Base-by-base conservation (phyloP, 257 asterid species). In the Plantago major region DNA sequence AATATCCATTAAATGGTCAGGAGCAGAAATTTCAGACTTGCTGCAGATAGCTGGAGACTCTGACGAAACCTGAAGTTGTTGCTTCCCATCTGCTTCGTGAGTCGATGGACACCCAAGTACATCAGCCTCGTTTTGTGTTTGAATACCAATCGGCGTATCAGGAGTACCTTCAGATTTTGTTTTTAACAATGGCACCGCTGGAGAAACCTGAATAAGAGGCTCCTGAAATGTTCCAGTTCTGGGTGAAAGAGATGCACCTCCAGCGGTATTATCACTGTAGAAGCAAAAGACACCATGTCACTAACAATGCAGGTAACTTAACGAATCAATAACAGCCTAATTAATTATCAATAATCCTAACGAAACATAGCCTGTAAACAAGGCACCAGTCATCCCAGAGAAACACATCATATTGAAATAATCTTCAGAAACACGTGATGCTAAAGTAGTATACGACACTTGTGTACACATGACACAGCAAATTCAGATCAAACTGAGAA, bases 201-300 rank as follows among this genome's bases (percentile, higher is more conserved):
- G 73, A 60, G 73, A 76, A 67, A 80, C 78, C 62, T 76, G 88
- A 64, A 78, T 64, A 15, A 78, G 71, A 51, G 78, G 84, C 58
- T 81, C 90, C 69, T 77, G 85, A 42, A 59, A 43, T 45, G 37
- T 55, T 55, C 71, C 82, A 11, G 75, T 19, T 74, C 72, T 83
- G 1, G 77, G 64, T 60, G 73, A 75, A 57, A 71, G 44, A 0
- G 72, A 67, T 64, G 67, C 63, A 83, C 78, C 72, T 71, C 80
- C 96, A 47, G 57, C 60, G 61, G 83, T 77, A 58, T 62, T 47
- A 48, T 87, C 97, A 71, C 96, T 90, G 86, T 61, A 57, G 73
- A 71, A 66, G 7, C 42, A 71, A 30, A 40, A 70, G 48, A 14
- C 60, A 33, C 47, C 46, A 48, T 42, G 18, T 11, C 66, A 42